A percentile compares a stretch with the other conserved stretches of the same genome.
Conservation (phyloP, 2,329 filamentous ascomycete genomes). For the Ophidiomyces ophidiicola region DNA sequence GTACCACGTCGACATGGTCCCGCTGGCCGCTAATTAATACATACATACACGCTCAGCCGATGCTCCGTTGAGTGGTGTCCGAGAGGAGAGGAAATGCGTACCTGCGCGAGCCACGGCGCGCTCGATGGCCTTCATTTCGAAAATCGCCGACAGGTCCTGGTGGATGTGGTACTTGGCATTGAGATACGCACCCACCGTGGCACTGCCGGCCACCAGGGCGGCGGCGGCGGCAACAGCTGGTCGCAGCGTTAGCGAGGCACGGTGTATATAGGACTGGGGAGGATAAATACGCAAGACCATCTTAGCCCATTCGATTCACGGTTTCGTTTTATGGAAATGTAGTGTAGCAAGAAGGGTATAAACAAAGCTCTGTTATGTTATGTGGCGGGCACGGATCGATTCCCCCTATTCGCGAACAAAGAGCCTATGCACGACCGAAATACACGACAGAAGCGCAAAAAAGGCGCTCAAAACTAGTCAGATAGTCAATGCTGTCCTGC, state of each 20-base stretch:
- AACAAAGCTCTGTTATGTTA: too few species aligned
- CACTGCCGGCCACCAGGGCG: slow-evolving; percentile 23
- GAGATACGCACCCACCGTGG: slow-evolving; percentile 46
- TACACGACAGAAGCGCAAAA: too few species aligned
- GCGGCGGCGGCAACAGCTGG: slow-evolving; percentile 14
- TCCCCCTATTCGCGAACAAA: too few species aligned
- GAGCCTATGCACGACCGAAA: too few species aligned
- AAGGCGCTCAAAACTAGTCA: too few species aligned
- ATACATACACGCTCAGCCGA: neutral
- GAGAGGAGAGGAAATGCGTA: slow-evolving; percentile 21
- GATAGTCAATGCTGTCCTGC: too few species aligned
- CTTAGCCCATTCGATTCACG: neutral
- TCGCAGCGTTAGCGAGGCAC: neutral
- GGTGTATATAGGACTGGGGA: neutral
- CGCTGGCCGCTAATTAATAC: slow-evolving; percentile 35
- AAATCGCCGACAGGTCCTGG: slow-evolving; percentile 42
- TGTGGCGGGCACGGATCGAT: too few species aligned
- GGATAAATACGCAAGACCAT: slow-evolving; percentile 11
- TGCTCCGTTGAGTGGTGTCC: neutral
- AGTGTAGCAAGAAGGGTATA: too few species aligned
- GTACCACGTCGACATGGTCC: slow-evolving; percentile 52
- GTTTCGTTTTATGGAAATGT: too few species aligned
- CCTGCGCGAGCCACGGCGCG: slow-evolving; percentile 40
- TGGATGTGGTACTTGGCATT: slow-evolving; percentile 57
- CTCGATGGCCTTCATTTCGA: slow-evolving; percentile 20